phyloP scores from a whole-genome alignment of 306 rosid genomes.

The apple (Malus domestica) region ASM211411v1 NC_041792.1:6858501-6859000 shows the following conservation, averaged over 20 bases:
- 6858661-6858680: not conserved
- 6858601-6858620: slow-evolving; percentile 37
- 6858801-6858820: not conserved
- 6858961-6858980: slow-evolving; percentile 45
- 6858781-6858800: slow-evolving; percentile 41
- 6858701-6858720: slow-evolving; percentile 83
- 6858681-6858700: slow-evolving; percentile 37
- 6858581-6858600: slow-evolving; percentile 68
- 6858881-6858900: slow-evolving; percentile 76
- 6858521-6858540: not conserved
- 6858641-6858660: not conserved
- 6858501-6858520: not conserved
- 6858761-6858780: slow-evolving; percentile 83
- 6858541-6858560: slow-evolving; percentile 62
- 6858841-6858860: not conserved
- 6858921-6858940: slow-evolving; percentile 74
- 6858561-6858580: slow-evolving; percentile 63
- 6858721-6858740: slow-evolving; percentile 83
- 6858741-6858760: slow-evolving; percentile 74
- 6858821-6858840: not conserved
- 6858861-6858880: not conserved
- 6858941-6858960: slow-evolving; percentile 71
- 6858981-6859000: not conserved
- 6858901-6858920: slow-evolving; percentile 71
- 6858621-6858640: no score